Percentiles rank a stretch among this genome's conserved stretches.
phyloP scores from a whole-genome alignment of 129 eudicot genomes.

The Helianthus annuus region DNA sequence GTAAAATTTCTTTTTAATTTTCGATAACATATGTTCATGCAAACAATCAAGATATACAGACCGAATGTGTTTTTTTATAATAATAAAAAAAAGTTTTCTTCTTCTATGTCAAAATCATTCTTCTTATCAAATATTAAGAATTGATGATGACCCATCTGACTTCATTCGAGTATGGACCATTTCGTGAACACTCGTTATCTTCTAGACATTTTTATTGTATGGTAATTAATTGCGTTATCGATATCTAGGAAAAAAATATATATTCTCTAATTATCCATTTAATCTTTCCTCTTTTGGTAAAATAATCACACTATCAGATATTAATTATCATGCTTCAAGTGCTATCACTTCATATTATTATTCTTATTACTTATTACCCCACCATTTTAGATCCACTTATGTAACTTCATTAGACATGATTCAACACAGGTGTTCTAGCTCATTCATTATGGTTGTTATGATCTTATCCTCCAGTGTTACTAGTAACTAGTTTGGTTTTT shows the following conservation, averaged over 20 bases:
- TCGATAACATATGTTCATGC: too few relatives aligned
- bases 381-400: conserved; percentile 21
- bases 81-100: too few relatives aligned
- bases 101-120: not conserved
- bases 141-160: conserved; percentile 15
- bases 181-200: conserved; percentile 16
- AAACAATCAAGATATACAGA: too few relatives aligned
- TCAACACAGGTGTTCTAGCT: too few relatives aligned
- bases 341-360: conserved; percentile 25
- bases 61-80: too few relatives aligned
- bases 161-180: conserved; percentile 18
- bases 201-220: not conserved
- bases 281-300: conserved; percentile 26
- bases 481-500: too few relatives aligned
- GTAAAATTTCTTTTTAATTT: too few relatives aligned
- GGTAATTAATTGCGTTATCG: not conserved
- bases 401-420: conserved; percentile 16
- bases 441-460: not conserved
- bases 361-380: not conserved
- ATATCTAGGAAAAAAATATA: not conserved
- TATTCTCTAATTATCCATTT: conserved; percentile 6
- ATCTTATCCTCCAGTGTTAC: too few relatives aligned
- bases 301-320: not conserved
- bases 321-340: conserved; percentile 31
- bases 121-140: not conserved